These are phyloP conservation scores for Phytophthora sansomeana DNA, from an alignment of 352 stramenopile genomes.

Conservation along the genomic window DNA sequence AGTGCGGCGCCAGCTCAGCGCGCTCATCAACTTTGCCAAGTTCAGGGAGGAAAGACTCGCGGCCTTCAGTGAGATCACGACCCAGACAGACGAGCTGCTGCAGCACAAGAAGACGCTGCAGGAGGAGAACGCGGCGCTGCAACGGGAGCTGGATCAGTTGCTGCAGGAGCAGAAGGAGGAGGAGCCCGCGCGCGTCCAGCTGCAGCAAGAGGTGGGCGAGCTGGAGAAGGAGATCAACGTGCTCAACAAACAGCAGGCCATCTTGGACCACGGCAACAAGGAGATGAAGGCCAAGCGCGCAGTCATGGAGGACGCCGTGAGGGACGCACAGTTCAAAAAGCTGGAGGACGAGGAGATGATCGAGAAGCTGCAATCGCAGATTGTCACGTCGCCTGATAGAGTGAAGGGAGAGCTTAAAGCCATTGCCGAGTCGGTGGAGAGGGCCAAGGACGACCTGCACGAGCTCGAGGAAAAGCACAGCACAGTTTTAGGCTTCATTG, in stretches of 20 bases:
- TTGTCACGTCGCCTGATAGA: conserved; percentile 92
- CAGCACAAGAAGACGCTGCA: conserved; percentile 53
- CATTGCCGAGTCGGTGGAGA: conserved; percentile 71
- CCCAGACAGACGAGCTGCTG: conserved; percentile 74
- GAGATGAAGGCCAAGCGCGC: conserved; percentile 84
- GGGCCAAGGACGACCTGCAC: conserved; percentile 71
- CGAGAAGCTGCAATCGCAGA: conserved; percentile 74
- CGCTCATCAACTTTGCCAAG: conserved; percentile 98
- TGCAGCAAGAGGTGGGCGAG: conserved; percentile 84
- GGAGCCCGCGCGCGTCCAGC: conserved; percentile 62
- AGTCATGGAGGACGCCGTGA: conserved; percentile 84
- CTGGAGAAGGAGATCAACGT: conserved; percentile 91
- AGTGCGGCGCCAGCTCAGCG: conserved; percentile 93
- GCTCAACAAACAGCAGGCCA: conserved; percentile 91
- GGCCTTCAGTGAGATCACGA: conserved; percentile 84
- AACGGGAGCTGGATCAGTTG: conserved; percentile 71
- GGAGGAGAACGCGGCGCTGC: conserved; percentile 68
- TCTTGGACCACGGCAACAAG: conserved; percentile 80
- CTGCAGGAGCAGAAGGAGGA: conserved; percentile 61
- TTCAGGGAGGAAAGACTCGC: conserved; percentile 94
- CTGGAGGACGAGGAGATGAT: conserved; percentile 88
- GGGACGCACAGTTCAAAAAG: conserved; percentile 74
- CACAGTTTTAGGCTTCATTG: conserved; percentile 66
- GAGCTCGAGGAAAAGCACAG: conserved; percentile 70
- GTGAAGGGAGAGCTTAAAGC: conserved; percentile 76